Percentiles rank a stretch among this genome's conserved stretches.
These are phyloP conservation scores for Sporothrix sp. DNA, from an alignment of 2,329 filamentous ascomycete species.

Conservation along the genomic window DNA sequence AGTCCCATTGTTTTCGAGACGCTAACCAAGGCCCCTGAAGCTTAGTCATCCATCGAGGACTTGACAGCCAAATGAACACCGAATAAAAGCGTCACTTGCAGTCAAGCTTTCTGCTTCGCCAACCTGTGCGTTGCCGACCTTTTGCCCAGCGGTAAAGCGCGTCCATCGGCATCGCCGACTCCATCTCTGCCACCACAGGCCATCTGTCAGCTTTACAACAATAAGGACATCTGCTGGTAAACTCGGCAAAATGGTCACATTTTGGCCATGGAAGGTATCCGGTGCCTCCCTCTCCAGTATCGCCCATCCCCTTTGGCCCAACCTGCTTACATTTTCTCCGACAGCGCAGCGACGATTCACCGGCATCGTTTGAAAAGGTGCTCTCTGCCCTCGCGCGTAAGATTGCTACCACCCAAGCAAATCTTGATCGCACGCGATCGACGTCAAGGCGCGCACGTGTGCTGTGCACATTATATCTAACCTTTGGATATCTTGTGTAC, in stretches of 20 bases:
- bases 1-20: too few relatives aligned
- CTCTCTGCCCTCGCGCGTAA: slow-evolving; percentile 73
- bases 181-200: background rate
- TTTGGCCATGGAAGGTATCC: slow-evolving; percentile 22
- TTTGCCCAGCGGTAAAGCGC: too few relatives aligned
- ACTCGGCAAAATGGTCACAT: slow-evolving; percentile 22
- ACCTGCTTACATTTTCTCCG: background rate
- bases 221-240: too few relatives aligned
- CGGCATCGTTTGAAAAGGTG: slow-evolving; percentile 86
- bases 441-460: slow-evolving; percentile 70
- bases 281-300: too few relatives aligned
- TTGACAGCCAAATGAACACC: background rate
- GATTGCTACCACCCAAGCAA: slow-evolving; percentile 64
- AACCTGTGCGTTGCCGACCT: background rate
- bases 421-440: slow-evolving; percentile 63
- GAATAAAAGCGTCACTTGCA: background rate
- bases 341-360: slow-evolving; percentile 68
- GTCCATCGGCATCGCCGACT: background rate
- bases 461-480: slow-evolving; percentile 81
- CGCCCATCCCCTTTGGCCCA: too few relatives aligned
- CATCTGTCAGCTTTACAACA: too few relatives aligned
- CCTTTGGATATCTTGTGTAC: slow-evolving; percentile 83
- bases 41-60: slow-evolving; percentile 3
- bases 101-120: background rate
- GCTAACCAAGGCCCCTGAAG: background rate